Evolutionary conservation across 1,284 basidiomycete genomes (phyloP), one percentile per base, ranked within the genome.

Genomic region (Ceratobasidium sp.): DNA sequence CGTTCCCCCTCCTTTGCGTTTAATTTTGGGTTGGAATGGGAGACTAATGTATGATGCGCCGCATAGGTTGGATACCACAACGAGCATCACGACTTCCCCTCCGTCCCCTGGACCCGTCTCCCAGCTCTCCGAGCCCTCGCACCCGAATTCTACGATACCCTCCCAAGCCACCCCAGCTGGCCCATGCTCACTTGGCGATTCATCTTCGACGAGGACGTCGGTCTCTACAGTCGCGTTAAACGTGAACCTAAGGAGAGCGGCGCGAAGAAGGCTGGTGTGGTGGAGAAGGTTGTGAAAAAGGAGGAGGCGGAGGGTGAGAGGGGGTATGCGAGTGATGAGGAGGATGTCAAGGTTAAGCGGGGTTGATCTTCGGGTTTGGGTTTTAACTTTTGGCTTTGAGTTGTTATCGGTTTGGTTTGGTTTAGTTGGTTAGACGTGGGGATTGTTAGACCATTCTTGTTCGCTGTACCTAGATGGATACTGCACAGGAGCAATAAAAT

Each of bases 81-180:
- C 82, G 97, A 99, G 80, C 97, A 99, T 82, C 97, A 99, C 83
- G 97, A 99, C 82, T 99, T 99, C 82, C 96, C 97, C 8, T 95
- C 94, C 1, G 84, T 99, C 0, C 88, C 98, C 0, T 99, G 97
- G 97, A 98, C 95, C 9, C 88, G 93, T n/a, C 87, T 99, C 0
- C 95, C 96, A 0, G 86, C 89, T 9, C 87, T 99, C 18, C 89
- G 90, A 30, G 85, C 86, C 4, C 86, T 98, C 66, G 96, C 96
- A 0, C 92, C 91, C 6, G 97, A 99, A 81, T 98, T 93, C 81
- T 99, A 99, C 83, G 93, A 96, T 77, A 88, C 85, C 6, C 84
- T 98, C 30, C 95, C 96, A 0, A 86, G 88, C 1, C 97, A 99
- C 80, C 88, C 89, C 1, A 93, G 91, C 2, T 99, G 97, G 97